phyloP scores from a whole-genome alignment of 768 basidiomycete genomes.

The Russula dissimulans region DNA sequence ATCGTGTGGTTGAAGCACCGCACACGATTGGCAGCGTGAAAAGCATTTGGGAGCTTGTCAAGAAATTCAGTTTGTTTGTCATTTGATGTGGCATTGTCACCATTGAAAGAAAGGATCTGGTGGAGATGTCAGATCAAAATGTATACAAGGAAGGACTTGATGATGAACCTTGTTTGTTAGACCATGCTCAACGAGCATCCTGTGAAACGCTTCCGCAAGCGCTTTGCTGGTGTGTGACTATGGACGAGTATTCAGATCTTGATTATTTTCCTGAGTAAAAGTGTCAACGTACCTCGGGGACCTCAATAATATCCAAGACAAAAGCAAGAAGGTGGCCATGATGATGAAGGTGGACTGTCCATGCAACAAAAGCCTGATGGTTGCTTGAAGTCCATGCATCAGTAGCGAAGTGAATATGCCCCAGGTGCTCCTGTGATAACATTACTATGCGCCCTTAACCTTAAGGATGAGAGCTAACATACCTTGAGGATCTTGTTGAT shows the following conservation, averaged over 20 bases:
- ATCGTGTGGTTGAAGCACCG: background rate
- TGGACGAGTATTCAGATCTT: too few species aligned
- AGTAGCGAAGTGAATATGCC: background rate
- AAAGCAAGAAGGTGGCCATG: background rate
- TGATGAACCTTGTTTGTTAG: constrained; percentile 25
- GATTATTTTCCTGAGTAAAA: too few species aligned
- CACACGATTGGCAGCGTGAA: background rate
- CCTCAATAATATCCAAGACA: background rate
- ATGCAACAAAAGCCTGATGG: background rate
- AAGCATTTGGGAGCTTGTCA: constrained; percentile 29
- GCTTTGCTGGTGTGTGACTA: constrained; percentile 25
- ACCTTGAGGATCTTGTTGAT: too few species aligned
- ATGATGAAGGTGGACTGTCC: background rate
- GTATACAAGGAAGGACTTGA: background rate
- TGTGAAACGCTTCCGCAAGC: constrained; percentile 22
- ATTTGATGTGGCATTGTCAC: constrained; percentile 27
- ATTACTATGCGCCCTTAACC: too few species aligned
- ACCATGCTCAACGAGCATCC: constrained; percentile 23
- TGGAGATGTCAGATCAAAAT: background rate
- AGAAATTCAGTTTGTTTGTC: background rate
- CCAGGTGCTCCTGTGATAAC: background rate
- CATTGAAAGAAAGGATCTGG: constrained; percentile 28
- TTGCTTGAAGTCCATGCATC: background rate
- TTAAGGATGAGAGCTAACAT: too few species aligned
- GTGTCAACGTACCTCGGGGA: background rate